Percentiles rank a stretch among this genome's conserved stretches.
These are phyloP conservation scores for Colletotrichum limetticola DNA, from an alignment of 2,329 filamentous ascomycete species.

Conservation along the genomic window DNA sequence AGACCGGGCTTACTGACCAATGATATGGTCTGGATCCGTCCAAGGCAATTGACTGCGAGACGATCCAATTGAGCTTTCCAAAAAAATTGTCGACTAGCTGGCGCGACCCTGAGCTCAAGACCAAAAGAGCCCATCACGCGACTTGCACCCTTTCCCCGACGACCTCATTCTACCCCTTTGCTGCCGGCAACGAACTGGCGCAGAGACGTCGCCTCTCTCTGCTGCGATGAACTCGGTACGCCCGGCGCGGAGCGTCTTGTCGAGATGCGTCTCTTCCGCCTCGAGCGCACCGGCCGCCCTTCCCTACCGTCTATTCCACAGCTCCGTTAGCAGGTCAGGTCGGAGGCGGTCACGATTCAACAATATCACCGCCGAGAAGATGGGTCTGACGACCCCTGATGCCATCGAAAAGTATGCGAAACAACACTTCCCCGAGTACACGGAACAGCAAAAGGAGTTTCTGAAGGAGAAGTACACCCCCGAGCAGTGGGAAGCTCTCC, in stretches of 20 bases:
- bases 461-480: slow-evolving; percentile 79
- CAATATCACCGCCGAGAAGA: slow-evolving; percentile 62
- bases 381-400: slow-evolving; percentile 60
- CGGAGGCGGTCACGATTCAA: slow-evolving; percentile 61
- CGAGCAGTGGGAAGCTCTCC: slow-evolving; percentile 83
- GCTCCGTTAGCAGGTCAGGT: slow-evolving; percentile 55
- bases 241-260: slow-evolving; percentile 63
- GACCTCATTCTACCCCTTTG: slow-evolving; percentile 23
- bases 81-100: slow-evolving; percentile 37
- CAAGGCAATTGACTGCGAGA: slow-evolving; percentile 10
- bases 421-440: slow-evolving; percentile 71
- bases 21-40: slow-evolving; percentile 15
- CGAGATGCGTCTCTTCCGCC: slow-evolving; percentile 56
- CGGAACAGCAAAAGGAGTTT: slow-evolving; percentile 69
- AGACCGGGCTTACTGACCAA: slow-evolving; percentile 5
- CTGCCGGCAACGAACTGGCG: slow-evolving; percentile 29
- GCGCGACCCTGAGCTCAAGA: slow-evolving; percentile 26
- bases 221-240: slow-evolving; percentile 66
- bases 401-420: slow-evolving; percentile 56
- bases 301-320: slow-evolving; percentile 61
- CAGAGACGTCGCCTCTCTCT: slow-evolving; percentile 24
- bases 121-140: slow-evolving; percentile 23
- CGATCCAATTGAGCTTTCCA: slow-evolving; percentile 33
- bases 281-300: slow-evolving; percentile 41
- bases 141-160: slow-evolving; percentile 11